These are phyloP conservation scores for Penicillium waksmanii DNA, from an alignment of 495 filamentous ascomycete species.

Conservation along the genomic window DNA sequence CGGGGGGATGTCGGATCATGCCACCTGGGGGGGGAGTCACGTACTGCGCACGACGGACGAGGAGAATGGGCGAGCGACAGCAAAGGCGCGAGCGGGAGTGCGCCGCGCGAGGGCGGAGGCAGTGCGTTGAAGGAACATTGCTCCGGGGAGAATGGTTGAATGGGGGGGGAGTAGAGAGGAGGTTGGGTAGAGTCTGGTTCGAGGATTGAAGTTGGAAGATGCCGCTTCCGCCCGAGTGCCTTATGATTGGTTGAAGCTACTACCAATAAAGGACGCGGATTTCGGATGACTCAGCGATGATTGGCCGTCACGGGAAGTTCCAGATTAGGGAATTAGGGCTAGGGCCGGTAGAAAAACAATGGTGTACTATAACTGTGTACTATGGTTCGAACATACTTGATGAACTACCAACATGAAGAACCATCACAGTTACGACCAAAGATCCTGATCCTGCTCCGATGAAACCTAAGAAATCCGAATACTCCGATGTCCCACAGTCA, in stretches of 20 bases:
- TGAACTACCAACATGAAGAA: background rate
- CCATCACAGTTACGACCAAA: background rate
- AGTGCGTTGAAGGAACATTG: constrained; percentile 85
- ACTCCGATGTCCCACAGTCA: background rate
- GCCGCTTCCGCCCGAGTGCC: constrained; percentile 47
- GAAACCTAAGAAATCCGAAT: background rate
- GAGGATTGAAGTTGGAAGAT: constrained; percentile 51
- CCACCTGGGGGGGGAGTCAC: constrained; percentile 35
- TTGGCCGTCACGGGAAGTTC: constrained; percentile 38
- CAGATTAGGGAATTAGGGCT: constrained; percentile 37
- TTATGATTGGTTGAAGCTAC: constrained; percentile 26
- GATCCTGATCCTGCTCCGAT: background rate
- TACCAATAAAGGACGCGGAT: constrained; percentile 22
- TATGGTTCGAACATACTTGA: background rate
- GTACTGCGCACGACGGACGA: constrained; percentile 53
- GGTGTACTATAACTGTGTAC: background rate
- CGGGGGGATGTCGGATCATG: constrained; percentile 31
- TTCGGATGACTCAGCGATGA: constrained; percentile 42
- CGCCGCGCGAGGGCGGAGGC: constrained; percentile 73
- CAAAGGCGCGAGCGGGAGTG: constrained; percentile 61
- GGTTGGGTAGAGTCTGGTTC: constrained; percentile 34
- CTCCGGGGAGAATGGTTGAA: constrained; percentile 36
- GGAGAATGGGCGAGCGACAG: constrained; percentile 50
- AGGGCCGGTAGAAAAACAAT: constrained; percentile 16
- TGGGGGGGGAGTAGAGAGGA: constrained; percentile 30